Conservation (phyloP, 148 eudicot species). For the Heliosperma pusillum region DNA sequence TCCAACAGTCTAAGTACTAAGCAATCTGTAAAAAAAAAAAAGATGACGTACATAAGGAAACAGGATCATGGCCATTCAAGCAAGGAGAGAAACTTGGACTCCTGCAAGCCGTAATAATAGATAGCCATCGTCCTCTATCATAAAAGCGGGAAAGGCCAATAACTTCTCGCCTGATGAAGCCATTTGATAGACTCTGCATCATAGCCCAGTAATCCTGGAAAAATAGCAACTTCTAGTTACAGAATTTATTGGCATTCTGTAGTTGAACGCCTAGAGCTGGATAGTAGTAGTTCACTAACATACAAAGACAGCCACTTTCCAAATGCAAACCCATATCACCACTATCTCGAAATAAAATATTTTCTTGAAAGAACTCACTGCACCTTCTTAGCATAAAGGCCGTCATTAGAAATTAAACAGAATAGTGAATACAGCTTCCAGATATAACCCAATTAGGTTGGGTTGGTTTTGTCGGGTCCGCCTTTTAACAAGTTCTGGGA, state of each 20-base stretch:
- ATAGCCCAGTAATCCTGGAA: constrained; percentile 30
- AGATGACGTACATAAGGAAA: constrained; percentile 22
- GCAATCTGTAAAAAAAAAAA: neutral
- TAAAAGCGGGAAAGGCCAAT: constrained; percentile 31
- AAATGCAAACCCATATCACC: neutral
- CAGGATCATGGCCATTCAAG: constrained; percentile 25
- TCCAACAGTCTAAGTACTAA: neutral
- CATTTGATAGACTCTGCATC: constrained; percentile 42
- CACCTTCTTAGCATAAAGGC: neutral
- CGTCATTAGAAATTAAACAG: neutral
- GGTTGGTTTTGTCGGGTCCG: too few species aligned
- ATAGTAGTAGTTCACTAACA: too few species aligned
- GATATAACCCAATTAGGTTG: neutral
- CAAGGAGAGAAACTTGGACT: constrained; percentile 33
- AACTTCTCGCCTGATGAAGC: constrained; percentile 35
- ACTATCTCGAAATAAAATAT: neutral
- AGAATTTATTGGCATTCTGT: neutral
- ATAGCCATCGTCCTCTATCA: constrained; percentile 28
- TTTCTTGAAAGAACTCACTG: neutral
- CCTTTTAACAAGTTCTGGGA: too few species aligned
- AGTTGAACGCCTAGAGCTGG: neutral
- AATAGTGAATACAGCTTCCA: neutral
- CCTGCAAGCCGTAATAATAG: constrained; percentile 28
- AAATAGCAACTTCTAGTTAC: constrained; percentile 6
- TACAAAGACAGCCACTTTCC: neutral